These are phyloP conservation scores for Ceratocystis diversiconidia DNA, from an alignment of 2,329 filamentous ascomycete genomes.

Conservation along the genomic window DNA sequence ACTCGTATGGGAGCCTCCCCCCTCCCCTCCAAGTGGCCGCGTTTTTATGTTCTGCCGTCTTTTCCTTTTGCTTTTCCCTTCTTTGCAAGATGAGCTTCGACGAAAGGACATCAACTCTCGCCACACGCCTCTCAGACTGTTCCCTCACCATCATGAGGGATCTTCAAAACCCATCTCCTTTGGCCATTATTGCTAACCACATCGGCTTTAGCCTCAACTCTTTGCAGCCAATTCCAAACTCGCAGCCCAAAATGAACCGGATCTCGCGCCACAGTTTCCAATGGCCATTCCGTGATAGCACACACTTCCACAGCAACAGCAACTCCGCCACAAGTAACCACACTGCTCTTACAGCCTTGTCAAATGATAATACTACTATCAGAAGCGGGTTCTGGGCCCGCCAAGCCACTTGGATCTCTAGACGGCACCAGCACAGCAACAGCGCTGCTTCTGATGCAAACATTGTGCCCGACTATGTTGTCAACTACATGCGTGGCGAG, in stretches of 20 bases:
- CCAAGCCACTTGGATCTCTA: constrained; percentile 9
- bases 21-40: neutral
- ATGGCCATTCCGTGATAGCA: constrained; percentile 19
- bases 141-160: constrained; percentile 3
- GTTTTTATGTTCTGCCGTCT: neutral
- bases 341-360: constrained; percentile 8
- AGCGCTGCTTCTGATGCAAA: constrained; percentile 28
- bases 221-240: constrained; percentile 7
- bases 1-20: neutral
- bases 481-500: constrained; percentile 41
- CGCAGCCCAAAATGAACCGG: constrained; percentile 3
- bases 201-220: constrained; percentile 8
- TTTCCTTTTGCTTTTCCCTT: neutral
- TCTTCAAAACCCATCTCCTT: constrained; percentile 1
- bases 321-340: constrained; percentile 13
- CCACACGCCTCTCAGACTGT: neutral
- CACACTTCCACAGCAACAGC: constrained; percentile 8
- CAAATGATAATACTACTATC: constrained; percentile 10
- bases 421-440: constrained; percentile 17
- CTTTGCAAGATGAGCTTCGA: neutral
- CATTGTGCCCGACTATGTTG: constrained; percentile 41
- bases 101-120: neutral
- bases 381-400: constrained; percentile 16
- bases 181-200: constrained; percentile 11
- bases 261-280: constrained; percentile 15